Base-by-base conservation (phyloP, 306 rosid genomes). In the Senna tora region DNA sequence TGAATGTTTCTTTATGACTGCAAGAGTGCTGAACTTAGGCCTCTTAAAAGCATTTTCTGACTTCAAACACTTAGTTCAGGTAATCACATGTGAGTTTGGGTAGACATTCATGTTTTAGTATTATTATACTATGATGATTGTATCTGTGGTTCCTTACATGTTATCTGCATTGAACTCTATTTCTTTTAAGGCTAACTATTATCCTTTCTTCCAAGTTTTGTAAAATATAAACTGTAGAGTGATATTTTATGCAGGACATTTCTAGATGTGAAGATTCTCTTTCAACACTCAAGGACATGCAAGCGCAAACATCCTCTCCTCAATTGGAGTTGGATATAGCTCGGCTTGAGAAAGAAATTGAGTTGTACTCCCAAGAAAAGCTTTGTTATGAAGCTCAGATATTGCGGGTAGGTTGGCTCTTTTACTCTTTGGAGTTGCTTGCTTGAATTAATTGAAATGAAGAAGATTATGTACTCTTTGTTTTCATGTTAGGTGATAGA, bases 1-100 rank as follows among this genome's bases (percentile, higher is more conserved):
- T 7, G 99, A 95, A 86, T 95, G 99, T 84, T 95, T 95, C 93
- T 95, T 89, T 85, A 95, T 95, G 96, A 95, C 97, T 51, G 93
- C 93, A 43, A 88, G 99, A 85, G 97, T 91, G 81, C 96, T 95
- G 78, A 85, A 95, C 79, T 75, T 95, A 78, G 99, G 99, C 60
- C 87, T 95, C 78, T 85, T 95, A 69, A 95, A 92, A 81, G 96
- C 96, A 76, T 87, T 95, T 76, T 91, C 97, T 30, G 97, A 95
- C 87, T 95, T 86, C 87, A 92, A 89, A 81, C 97, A 95, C 88
- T 84, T 95, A 75, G 96, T 81, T 72, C 99, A 95, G 99, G 99
- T 95, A 89, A 80, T 52, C 33, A 58, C 57, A 32, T 63, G 50
- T 43, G 36, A 69, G 54, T 50, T 34, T 63, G 64, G 42, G 59